These are phyloP conservation scores for Beta macrorhiza DNA, from an alignment of 179 eudicot species.

Conservation along the genomic window DNA sequence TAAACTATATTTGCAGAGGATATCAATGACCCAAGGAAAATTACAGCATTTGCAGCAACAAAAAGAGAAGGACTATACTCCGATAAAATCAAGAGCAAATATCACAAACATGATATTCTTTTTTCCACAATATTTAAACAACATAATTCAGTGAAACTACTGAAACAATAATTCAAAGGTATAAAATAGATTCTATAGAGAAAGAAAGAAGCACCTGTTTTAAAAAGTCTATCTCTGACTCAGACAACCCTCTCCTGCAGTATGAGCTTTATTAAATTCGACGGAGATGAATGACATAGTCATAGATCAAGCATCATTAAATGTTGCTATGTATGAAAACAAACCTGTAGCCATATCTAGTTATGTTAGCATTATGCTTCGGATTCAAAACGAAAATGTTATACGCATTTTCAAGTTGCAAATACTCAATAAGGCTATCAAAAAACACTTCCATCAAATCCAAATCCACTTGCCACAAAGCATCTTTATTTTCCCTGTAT, in stretches of 20 bases:
- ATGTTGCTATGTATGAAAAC: constrained; percentile 12
- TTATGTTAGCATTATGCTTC: constrained; percentile 51
- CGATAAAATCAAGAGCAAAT: constrained; percentile 1
- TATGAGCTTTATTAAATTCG: constrained; percentile 18
- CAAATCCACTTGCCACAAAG: constrained; percentile 90
- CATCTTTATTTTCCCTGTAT: constrained; percentile 49
- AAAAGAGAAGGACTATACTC: neutral
- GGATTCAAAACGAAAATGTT: constrained; percentile 87
- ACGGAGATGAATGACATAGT: neutral
- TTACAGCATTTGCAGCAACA: constrained; percentile 1
- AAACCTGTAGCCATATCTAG: constrained; percentile 87
- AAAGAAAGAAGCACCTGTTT: constrained; percentile 54
- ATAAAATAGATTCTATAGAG: neutral
- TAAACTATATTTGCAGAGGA: neutral
- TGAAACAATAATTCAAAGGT: constrained; percentile 11
- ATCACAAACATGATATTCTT: neutral
- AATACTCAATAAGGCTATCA: constrained; percentile 81
- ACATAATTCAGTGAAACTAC: neutral
- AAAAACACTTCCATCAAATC: constrained; percentile 82
- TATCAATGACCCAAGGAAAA: neutral
- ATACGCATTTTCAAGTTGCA: constrained; percentile 79
- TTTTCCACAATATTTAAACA: constrained; percentile 8
- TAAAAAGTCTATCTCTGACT: constrained; percentile 72
- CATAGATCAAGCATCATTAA: neutral
- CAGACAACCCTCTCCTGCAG: constrained; percentile 94